These are phyloP conservation scores for Heliamphora exappendiculata DNA, from an alignment of 148 eudicot species.

Conservation along the genomic window DNA sequence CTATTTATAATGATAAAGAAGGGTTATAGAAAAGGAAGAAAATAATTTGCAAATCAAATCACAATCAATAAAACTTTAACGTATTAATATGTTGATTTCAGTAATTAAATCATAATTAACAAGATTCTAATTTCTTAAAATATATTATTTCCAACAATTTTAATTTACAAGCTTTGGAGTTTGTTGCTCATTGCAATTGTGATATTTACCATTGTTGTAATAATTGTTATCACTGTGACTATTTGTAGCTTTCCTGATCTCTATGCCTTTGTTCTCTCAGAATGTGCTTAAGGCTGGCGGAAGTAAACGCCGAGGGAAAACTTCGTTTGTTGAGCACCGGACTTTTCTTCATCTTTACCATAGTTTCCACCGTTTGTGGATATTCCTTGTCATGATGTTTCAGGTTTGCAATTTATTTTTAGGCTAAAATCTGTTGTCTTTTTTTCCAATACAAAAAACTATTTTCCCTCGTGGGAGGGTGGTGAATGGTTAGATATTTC, in stretches of 20 bases:
- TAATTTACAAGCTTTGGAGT: not conserved
- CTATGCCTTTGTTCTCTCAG: conserved; percentile 23
- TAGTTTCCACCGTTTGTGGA: conserved; percentile 98
- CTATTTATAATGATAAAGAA: no score
- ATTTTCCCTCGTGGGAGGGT: no score
- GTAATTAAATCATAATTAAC: no score
- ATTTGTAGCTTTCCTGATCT: not conserved
- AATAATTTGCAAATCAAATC: no score
- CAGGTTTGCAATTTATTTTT: conserved; percentile 46
- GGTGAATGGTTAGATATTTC: no score
- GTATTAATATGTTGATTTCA: no score
- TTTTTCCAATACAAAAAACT: no score
- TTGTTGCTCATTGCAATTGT: not conserved
- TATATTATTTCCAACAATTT: not conserved
- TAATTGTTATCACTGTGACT: not conserved
- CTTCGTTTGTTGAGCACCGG: conserved; percentile 96
- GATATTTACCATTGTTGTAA: not conserved
- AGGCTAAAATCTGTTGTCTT: not conserved
- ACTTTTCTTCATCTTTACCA: conserved; percentile 92
- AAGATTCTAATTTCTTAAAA: no score
- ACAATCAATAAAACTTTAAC: no score
- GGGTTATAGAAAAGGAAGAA: no score
- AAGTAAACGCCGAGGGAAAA: conserved; percentile 79
- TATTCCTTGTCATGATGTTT: conserved; percentile 93
- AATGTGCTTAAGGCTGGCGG: conserved; percentile 46